A percentile compares a stretch with the other conserved stretches of the same genome.
Conservation (phyloP, 306 rosid genomes). For the Dicorynia guianensis region DNA sequence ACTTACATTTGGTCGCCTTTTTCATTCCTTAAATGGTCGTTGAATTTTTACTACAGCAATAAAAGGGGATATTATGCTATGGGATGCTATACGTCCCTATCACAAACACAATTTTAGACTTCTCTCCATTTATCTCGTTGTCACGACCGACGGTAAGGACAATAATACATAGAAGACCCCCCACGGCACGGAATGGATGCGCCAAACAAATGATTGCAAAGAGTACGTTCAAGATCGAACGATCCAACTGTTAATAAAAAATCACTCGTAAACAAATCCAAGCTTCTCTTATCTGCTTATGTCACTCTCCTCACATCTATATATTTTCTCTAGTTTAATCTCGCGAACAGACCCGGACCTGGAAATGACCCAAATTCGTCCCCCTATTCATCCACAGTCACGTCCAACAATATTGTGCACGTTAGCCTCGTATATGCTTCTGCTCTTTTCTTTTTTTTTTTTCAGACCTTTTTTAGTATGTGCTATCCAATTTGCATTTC, state of each 20-base stretch:
- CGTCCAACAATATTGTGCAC: not conserved
- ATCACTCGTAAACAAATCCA: too few relatives aligned
- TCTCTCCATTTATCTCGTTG: too few relatives aligned
- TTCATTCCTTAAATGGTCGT: conserved; percentile 17
- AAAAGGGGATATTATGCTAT: too few relatives aligned
- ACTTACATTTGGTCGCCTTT: not conserved
- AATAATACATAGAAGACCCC: not conserved
- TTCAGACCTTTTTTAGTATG: not conserved
- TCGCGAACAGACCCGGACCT: too few relatives aligned
- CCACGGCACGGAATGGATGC: not conserved
- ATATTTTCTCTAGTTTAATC: too few relatives aligned
- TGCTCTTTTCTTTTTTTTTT: too few relatives aligned
- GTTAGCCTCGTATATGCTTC: not conserved
- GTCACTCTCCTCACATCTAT: too few relatives aligned
- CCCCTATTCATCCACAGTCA: not conserved
- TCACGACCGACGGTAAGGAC: not conserved
- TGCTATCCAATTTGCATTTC: not conserved
- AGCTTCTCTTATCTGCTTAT: too few relatives aligned
- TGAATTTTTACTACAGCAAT: not conserved
- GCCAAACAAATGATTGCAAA: not conserved
- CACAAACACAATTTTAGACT: too few relatives aligned
- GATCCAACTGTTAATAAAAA: too few relatives aligned
- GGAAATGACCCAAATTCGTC: not conserved
- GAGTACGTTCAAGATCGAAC: too few relatives aligned
- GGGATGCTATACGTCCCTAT: too few relatives aligned